Conservation (phyloP, 1,284 basidiomycete species). For the Erythrobasidium hasegawianum region DNA sequence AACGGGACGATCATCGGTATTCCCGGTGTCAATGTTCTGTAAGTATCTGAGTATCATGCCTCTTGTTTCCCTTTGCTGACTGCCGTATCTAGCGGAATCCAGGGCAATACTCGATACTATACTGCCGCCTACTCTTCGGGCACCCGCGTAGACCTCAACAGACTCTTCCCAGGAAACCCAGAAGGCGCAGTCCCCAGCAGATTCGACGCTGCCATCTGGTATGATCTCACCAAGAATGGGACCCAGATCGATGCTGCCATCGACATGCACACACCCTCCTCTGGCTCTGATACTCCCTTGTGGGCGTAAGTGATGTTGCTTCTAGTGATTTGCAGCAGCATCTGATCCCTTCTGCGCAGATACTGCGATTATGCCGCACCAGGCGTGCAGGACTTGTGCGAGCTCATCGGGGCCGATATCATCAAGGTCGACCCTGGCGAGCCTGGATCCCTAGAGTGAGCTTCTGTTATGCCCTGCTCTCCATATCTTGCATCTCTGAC, state of each 20-base stretch:
- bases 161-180: not conserved
- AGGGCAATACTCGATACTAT: too few relatives aligned
- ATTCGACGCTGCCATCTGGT: not conserved
- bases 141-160: not conserved
- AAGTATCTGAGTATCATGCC: too few relatives aligned
- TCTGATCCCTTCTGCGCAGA: not conserved
- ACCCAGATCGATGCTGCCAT: constrained; percentile 11
- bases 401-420: constrained; percentile 14
- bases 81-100: too few relatives aligned
- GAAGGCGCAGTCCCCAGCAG: not conserved
- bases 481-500: not conserved
- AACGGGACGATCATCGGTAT: constrained; percentile 6
- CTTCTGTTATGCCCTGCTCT: not conserved
- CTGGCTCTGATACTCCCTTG: not conserved
- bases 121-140: too few relatives aligned
- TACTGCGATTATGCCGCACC: constrained; percentile 2
- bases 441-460: not conserved
- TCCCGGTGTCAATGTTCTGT: not conserved
- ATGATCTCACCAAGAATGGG: constrained; percentile 3
- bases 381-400: not conserved
- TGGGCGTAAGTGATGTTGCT: not conserved
- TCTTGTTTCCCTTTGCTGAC: too few relatives aligned
- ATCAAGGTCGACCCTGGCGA: constrained; percentile 15
- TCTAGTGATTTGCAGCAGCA: too few relatives aligned
- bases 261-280: constrained; percentile 5